Evolutionary conservation across 164 flowering plant species (phyloP), one percentile per base, ranked within the genome.

Genomic region (Litsea cubeba): DNA sequence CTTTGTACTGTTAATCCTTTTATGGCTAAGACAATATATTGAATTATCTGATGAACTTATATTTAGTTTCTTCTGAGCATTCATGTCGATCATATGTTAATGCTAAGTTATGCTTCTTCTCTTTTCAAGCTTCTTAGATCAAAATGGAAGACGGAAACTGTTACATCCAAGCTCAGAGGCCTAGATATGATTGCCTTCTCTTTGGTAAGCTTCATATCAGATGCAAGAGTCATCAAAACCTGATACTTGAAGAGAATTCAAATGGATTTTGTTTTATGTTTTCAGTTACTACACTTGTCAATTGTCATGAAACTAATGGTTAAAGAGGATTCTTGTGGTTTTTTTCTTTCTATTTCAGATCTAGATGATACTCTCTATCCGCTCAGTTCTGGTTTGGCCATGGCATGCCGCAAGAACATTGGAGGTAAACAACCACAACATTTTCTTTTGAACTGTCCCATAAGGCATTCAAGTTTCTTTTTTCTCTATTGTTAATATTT

Each of bases 311-410:
- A 63, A 22, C 66, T 63, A n/a, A 58, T 63, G 28, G 25, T 63
- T 22, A 63, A 20, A 22, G 18, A 15, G 6, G 18, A 35, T 17
- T 54, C 60, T 3, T 3, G n/a, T 15, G 17, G n/a, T 54, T 54
- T 63, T 63, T 22, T 7, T 20, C 22, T 63, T 63, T 22, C 66
- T 22, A 5, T 63, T 63, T 17, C 23, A 92, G 97, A 92, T 83
- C 63, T 92, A 49, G 97, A 92, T 80, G 97, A 92, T 77, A 92
- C 97, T 70, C 85, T 92, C 66, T 92, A 92, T 80, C 93, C 97
- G 46, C 62, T 76, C 22, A 85, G 85, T 75, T 87, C 89, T 81
- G 97, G 96, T 40, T 62, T 92, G 76, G 77, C 93, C 4, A 62
- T 20, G n/a, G 68, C 79, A 57, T 77, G 83, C 77, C 81, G 81